A percentile compares a stretch with the other conserved stretches of the same genome.
phyloP scores from a whole-genome alignment of 2,329 filamentous ascomycete genomes.

The Chaetomium globosum region DNA sequence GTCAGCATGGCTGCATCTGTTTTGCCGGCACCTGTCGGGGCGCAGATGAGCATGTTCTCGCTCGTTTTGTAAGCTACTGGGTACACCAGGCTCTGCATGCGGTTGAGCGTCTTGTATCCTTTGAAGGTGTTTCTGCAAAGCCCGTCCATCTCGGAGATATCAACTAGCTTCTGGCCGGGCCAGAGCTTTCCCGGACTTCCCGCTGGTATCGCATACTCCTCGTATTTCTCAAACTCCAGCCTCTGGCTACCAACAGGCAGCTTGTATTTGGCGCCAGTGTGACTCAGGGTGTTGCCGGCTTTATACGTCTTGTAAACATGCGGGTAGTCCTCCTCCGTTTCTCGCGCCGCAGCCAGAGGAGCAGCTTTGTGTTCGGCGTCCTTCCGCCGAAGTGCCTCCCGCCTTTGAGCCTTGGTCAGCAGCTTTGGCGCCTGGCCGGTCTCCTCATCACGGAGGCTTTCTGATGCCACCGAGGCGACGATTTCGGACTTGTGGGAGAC shows the following conservation, averaged over 20 bases:
- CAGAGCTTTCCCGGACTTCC: constrained; percentile 74
- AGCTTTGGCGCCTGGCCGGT: constrained; percentile 51
- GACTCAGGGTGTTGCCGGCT: constrained; percentile 82
- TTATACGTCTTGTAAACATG: constrained; percentile 87
- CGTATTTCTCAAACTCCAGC: constrained; percentile 74
- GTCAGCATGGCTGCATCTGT: constrained; percentile 98
- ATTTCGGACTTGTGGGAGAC: constrained; percentile 75
- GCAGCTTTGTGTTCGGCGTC: constrained; percentile 84
- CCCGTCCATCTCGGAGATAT: constrained; percentile 82
- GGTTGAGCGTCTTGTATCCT: constrained; percentile 89
- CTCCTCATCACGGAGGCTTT: constrained; percentile 23
- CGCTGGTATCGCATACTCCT: constrained; percentile 86
- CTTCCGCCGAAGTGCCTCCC: constrained; percentile 72
- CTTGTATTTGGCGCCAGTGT: constrained; percentile 78
- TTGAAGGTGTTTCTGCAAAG: constrained; percentile 90
- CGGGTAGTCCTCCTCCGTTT: constrained; percentile 78
- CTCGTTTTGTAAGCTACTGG: constrained; percentile 93
- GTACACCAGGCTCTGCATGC: constrained; percentile 97
- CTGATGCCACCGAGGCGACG: constrained; percentile 50
- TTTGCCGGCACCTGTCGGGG: constrained; percentile 97
- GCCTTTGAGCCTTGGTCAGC: constrained; percentile 74
- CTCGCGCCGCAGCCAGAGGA: constrained; percentile 68
- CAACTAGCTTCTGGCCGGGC: constrained; percentile 72
- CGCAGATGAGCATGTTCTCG: constrained; percentile 98
- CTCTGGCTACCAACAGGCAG: constrained; percentile 75